phyloP scores from a whole-genome alignment of 1,284 basidiomycete genomes.

The Fomitopsis schrenkii region DNA sequence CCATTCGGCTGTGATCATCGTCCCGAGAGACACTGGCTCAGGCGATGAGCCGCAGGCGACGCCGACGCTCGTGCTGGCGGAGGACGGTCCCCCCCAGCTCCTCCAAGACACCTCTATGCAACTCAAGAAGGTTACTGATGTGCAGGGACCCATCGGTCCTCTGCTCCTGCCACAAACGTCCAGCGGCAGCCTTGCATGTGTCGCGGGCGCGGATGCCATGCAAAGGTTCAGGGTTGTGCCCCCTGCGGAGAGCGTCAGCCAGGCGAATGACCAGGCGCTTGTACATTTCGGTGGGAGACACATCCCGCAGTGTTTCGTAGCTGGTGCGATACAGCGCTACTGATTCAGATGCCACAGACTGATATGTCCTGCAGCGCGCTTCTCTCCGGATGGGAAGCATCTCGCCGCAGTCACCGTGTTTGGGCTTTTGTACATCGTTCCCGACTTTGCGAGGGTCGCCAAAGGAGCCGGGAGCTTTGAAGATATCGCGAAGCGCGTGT shows the following conservation, averaged over 20 bases:
- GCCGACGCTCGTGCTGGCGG: slow-evolving; percentile 8
- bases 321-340: not conserved
- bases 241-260: not conserved
- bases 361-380: slow-evolving; percentile 7
- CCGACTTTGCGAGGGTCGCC: slow-evolving; percentile 17
- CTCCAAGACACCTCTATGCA: slow-evolving; percentile 8
- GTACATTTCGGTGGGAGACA: not conserved
- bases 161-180: not conserved
- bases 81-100: slow-evolving; percentile 8
- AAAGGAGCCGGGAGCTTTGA: slow-evolving; percentile 7
- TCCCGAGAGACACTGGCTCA: not conserved
- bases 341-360: too few relatives aligned
- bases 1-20: slow-evolving; percentile 12
- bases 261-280: slow-evolving; percentile 1
- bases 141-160: not conserved
- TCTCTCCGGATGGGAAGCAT: slow-evolving; percentile 22
- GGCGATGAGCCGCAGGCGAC: not conserved
- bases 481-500: slow-evolving; percentile 10
- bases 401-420: slow-evolving; percentile 17
- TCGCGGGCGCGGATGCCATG: slow-evolving; percentile 4
- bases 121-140: not conserved
- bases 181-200: not conserved
- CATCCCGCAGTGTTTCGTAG: slow-evolving; percentile 2
- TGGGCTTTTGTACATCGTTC: slow-evolving; percentile 18
- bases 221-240: slow-evolving; percentile 2